These are phyloP conservation scores for Coniochaeta ligniaria DNA, from an alignment of 2,329 filamentous ascomycete species.

Conservation along the genomic window DNA sequence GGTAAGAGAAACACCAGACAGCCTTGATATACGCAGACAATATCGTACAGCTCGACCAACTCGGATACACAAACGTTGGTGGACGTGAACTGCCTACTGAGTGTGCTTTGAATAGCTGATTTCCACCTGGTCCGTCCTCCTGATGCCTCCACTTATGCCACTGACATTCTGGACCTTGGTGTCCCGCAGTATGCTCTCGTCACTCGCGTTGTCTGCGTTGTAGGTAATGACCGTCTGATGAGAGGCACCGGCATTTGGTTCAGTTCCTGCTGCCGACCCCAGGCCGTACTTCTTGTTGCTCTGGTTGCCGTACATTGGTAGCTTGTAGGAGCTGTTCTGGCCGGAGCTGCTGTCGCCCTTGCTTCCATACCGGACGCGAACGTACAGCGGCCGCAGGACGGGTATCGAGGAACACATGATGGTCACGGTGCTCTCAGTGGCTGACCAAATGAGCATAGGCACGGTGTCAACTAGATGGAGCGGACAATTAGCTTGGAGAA, in stretches of 20 bases:
- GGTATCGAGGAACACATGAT: conserved; percentile 27
- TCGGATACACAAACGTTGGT: no score
- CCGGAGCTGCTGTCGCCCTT: not conserved
- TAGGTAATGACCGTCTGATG: conserved; percentile 1
- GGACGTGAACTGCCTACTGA: not conserved
- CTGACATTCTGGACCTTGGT: not conserved
- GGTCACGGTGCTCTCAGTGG: conserved; percentile 23
- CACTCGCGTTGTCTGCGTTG: not conserved
- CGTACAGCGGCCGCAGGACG: conserved; percentile 25
- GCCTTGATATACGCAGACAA: no score
- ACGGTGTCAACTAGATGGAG: conserved; percentile 19
- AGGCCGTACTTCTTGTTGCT: not conserved
- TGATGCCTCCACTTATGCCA: not conserved
- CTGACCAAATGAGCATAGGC: conserved; percentile 24
- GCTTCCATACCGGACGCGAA: not conserved
- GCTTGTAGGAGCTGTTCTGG: not conserved
- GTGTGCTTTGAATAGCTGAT: not conserved
- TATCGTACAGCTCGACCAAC: no score
- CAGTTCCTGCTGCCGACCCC: not conserved
- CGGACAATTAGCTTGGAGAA: no score
- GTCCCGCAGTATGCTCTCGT: conserved; percentile 2
- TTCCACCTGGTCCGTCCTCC: not conserved
- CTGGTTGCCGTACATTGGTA: not conserved
- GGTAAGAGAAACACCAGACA: no score
- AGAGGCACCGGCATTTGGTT: not conserved